Base-by-base conservation (phyloP, 306 rosid genomes). In the Carpinus fangiana region DNA sequence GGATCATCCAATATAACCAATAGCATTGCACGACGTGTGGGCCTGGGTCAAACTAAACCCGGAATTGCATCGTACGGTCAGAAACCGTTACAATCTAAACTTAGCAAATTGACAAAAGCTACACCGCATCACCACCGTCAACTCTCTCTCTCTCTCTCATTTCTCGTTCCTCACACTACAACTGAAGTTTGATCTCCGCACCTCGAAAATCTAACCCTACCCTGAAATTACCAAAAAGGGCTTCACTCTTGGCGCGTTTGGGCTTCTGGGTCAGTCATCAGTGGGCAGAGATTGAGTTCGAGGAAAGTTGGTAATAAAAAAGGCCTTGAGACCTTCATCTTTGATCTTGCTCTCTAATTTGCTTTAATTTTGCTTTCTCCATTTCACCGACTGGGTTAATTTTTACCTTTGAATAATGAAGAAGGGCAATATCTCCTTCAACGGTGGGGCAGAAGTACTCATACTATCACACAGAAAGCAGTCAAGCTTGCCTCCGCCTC, bases 181-280 rank as follows among this genome's bases (percentile, higher is more conserved):
- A 45, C 53, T 56, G 52, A 20, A 13, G 17, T n/a, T 34, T 26
- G 14, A 50, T 66, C 12, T 34, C 41, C 4, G 70, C 9, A 10
- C 52, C 31, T 45, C 38, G 43, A 31, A 41, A 34, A 57, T 70
- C 66, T 51, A 68, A 84, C 50, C 73, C 80, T 78, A 76, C 77
- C 38, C 67, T 74, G 76, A 72, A 41, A 59, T 81, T 75, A n/a
- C 67, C 67, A 18, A 64, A 77, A 52, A 64, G 41, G 81, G 26
- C 61, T 51, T 77, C 28, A 62, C 82, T 46, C 34, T 79, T 76
- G 67, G 55, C 52, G 21, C 79, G 52, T 78, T 67, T 76, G 69
- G 12, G 59, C 73, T 52, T 52, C 82, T 70, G 83, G 87, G 73
- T 23, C 26, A 23, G 26, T 1, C 26, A 23, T 77, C 74, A 68